These are phyloP conservation scores for Curvularia hawaiiensis DNA, from an alignment of 2,329 filamentous ascomycete species.

Conservation along the genomic window DNA sequence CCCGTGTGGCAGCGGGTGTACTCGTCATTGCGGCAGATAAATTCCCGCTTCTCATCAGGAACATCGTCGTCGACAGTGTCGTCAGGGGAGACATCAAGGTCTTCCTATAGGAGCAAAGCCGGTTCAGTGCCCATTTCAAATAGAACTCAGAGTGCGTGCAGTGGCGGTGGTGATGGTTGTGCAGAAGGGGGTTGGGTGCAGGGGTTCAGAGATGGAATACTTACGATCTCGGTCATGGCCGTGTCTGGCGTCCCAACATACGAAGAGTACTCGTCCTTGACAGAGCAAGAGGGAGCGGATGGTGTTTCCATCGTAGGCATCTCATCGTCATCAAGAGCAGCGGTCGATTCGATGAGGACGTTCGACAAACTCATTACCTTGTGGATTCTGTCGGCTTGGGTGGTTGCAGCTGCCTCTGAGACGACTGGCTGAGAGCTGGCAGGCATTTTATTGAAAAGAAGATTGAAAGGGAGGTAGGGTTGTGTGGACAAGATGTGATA, in stretches of 20 bases:
- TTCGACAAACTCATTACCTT: constrained; percentile 34
- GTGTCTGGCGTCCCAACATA: constrained; percentile 11
- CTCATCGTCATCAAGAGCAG: constrained; percentile 3
- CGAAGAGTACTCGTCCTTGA: constrained; percentile 2
- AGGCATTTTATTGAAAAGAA: constrained; percentile 13
- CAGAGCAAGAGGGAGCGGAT: constrained; percentile 11
- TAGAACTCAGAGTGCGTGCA: not conserved
- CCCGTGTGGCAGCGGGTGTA: constrained; percentile 38
- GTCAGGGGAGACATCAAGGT: constrained; percentile 4
- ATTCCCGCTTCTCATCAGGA: constrained; percentile 30
- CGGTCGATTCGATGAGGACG: constrained; percentile 17
- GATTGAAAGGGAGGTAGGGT: not conserved
- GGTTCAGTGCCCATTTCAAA: not conserved
- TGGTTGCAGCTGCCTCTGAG: constrained; percentile 4
- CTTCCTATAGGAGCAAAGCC: not conserved
- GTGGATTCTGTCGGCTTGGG: constrained; percentile 20
- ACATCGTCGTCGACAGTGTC: constrained; percentile 9
- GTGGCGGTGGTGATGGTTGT: not conserved
- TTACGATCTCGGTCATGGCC: constrained; percentile 1
- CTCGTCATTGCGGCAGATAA: constrained; percentile 42
- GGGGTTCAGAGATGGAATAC: not conserved
- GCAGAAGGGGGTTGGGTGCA: not conserved
- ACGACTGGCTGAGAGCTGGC: constrained; percentile 1
- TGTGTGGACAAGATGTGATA: not conserved
- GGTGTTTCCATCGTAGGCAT: constrained; percentile 5